Evolutionary conservation across 2,329 filamentous ascomycete genomes (phyloP).

Genomic region (Cercospora sojina): DNA sequence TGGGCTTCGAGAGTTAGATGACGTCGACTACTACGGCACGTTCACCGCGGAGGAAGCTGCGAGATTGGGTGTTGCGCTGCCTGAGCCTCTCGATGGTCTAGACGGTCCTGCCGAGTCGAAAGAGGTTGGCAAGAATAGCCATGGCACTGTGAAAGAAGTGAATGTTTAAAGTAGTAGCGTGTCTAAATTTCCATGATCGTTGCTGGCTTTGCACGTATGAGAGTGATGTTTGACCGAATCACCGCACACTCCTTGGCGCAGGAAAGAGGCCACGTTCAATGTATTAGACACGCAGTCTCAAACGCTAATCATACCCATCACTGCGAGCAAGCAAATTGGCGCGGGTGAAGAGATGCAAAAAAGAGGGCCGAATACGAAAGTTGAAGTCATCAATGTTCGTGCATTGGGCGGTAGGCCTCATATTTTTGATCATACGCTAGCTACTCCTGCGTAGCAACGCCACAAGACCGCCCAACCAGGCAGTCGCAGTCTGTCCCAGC

Average conservation of each 20-base stretch:
- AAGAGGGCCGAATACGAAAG: not conserved
- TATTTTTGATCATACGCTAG: conserved; percentile 25
- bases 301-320: not conserved
- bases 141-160: not conserved
- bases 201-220: not conserved
- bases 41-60: conserved; percentile 35
- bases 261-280: not conserved
- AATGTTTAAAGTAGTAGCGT: not conserved
- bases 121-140: conserved; percentile 8
- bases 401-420: conserved; percentile 11
- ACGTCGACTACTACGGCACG: conserved; percentile 39
- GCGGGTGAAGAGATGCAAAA: not conserved
- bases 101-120: not conserved
- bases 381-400: conserved; percentile 12
- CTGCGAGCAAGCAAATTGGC: not conserved
- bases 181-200: not conserved
- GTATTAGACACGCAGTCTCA: not conserved
- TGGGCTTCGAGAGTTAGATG: conserved; percentile 37
- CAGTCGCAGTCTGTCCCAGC: conserved; percentile 24
- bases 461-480: conserved; percentile 23
- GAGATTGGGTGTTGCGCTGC: conserved; percentile 25
- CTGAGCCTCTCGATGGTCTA: conserved; percentile 20
- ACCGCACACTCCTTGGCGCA: not conserved
- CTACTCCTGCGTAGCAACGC: conserved; percentile 25
- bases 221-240: not conserved